These are phyloP conservation scores for Blastocladiella britannica DNA, from an alignment of 192 early-diverging fungal genomes.

Conservation along the genomic window DNA sequence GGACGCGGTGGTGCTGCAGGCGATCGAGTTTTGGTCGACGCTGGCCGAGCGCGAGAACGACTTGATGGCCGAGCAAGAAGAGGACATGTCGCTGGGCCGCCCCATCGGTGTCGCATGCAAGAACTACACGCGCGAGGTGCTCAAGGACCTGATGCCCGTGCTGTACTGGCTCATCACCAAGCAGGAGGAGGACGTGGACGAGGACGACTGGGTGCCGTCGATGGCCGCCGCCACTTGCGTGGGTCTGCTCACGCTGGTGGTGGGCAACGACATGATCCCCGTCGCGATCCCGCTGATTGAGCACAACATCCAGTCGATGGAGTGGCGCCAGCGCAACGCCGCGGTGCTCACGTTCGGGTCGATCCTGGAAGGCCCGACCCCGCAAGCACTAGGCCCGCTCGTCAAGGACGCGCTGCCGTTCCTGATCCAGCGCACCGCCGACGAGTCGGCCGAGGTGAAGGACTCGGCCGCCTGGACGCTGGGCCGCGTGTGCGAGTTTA, in stretches of 20 bases:
- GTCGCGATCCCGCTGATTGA: slow-evolving; percentile 80
- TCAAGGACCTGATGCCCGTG: slow-evolving; percentile 42
- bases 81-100: slow-evolving; percentile 14
- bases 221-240: slow-evolving; percentile 97
- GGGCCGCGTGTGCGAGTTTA: slow-evolving; percentile 73
- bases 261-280: slow-evolving; percentile 58
- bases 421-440: slow-evolving; percentile 72
- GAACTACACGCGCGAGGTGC: not conserved
- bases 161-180: slow-evolving; percentile 78
- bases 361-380: slow-evolving; percentile 80
- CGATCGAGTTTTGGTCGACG: slow-evolving; percentile 99
- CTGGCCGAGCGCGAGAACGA: slow-evolving; percentile 90
- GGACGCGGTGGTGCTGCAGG: slow-evolving; percentile 79
- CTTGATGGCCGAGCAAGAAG: slow-evolving; percentile 32
- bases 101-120: not conserved
- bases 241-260: slow-evolving; percentile 60
- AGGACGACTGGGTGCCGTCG: slow-evolving; percentile 95
- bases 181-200: slow-evolving; percentile 94
- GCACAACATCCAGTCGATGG: slow-evolving; percentile 51
- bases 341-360: slow-evolving; percentile 98
- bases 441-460: slow-evolving; percentile 72
- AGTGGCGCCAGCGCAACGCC: slow-evolving; percentile 91
- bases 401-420: slow-evolving; percentile 71
- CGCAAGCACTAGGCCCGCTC: slow-evolving; percentile 35
- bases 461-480: slow-evolving; percentile 98